A percentile compares a stretch with the other conserved stretches of the same genome.
Evolutionary conservation across 331 rosid species (phyloP).

Genomic region (Quercus phellos): DNA sequence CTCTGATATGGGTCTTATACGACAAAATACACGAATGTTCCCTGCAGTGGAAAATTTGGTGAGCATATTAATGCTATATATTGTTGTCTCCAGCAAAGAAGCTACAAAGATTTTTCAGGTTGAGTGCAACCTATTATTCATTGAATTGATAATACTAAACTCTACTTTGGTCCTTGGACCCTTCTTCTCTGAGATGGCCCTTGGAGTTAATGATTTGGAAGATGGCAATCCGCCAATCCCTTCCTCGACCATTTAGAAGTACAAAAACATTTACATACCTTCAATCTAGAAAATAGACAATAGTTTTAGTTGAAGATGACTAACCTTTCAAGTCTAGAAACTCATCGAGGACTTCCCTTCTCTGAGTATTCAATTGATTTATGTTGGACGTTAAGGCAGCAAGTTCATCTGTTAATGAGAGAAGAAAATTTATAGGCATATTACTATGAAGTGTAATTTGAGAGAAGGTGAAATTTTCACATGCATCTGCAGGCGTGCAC

Average conservation of each 20-base stretch:
- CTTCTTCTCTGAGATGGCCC: background rate
- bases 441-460: background rate
- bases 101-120: background rate
- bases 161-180: too few species aligned
- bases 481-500: background rate
- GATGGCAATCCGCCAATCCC: background rate
- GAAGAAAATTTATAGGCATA: background rate
- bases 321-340: conserved; percentile 40
- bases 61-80: background rate
- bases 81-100: background rate
- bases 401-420: conserved; percentile 29
- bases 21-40: conserved; percentile 38
- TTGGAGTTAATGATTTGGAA: background rate
- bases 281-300: background rate
- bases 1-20: conserved; percentile 23
- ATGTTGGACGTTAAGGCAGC: conserved; percentile 23
- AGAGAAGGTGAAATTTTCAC: background rate
- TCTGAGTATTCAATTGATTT: conserved; percentile 25
- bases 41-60: conserved; percentile 23
- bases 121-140: background rate
- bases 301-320: background rate
- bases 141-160: background rate
- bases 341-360: conserved; percentile 32
- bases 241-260: background rate
- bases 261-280: background rate